Evolutionary conservation across 2,329 filamentous ascomycete genomes (phyloP), one percentile per base, ranked within the genome.

Genomic region (Nemania diffusa): DNA sequence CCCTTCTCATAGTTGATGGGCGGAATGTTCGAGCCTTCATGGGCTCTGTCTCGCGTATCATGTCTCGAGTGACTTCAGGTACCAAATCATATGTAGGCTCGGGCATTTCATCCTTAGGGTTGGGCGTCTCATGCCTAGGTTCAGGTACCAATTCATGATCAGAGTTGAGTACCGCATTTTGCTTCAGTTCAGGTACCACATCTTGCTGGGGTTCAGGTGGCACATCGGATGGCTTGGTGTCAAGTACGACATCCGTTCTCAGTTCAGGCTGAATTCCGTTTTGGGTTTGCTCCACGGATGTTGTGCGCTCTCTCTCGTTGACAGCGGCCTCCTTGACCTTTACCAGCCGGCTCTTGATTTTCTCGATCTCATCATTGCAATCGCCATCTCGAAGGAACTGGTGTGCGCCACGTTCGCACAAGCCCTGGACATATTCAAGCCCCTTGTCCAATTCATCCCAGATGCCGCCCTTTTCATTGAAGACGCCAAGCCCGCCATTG

Each of bases 331-430:
- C 85, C 57, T 89, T 83, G 0, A 93, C 88, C 62, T 90, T 85
- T 8, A 81, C 80, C 50, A 97, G 86, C 17, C 88, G 87, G 64
- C 84, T 83, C 74, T 89, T 87, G 60, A 94, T 91, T 53, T 88
- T 90, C 27, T 84, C 83, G 44, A 97, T 85, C 78, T 97, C 93
- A 20, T 88, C 86, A n/a, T 84, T 86, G 79, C 94, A 97, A 74
- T 96, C 91, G 11, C 94, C 94, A 60, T 94, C 91, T 26, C 94
- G 89, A n/a, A 97, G 84, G 68, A 96, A 93, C 75, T 97, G 92
- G 76, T 97, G 94, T 0, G 94, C 94, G 2, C 92, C 94, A 61
- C 90, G 90, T 80, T 97, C 94, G 77, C 92, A 97, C 73, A 94
- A 87, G 63, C 86, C 86, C 78, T 97, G 93, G 5, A 93, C 91